Percentiles rank a stretch among this genome's conserved stretches.
Conservation (phyloP, 495 filamentous ascomycete species). For the Hypoxylon intermedium region DNA sequence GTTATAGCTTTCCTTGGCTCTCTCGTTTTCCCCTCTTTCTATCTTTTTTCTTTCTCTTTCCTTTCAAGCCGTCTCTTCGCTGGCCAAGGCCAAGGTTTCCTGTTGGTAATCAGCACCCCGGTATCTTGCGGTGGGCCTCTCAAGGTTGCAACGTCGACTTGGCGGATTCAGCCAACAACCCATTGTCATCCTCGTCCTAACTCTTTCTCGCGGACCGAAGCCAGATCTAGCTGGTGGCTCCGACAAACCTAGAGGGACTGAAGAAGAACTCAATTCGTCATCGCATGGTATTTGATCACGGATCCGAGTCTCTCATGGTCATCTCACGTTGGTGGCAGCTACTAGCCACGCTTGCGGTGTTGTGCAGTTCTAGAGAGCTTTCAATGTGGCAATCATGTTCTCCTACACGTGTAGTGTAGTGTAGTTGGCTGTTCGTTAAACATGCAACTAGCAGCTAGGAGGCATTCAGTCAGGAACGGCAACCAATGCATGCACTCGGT, state of each 20-base stretch:
- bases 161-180: conserved; percentile 41
- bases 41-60: conserved; percentile 31
- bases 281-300: conserved; percentile 18
- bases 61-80: conserved; percentile 30
- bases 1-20: conserved; percentile 32
- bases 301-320: conserved; percentile 11
- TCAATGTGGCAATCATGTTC: conserved; percentile 16
- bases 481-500: conserved; percentile 55
- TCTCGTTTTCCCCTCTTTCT: conserved; percentile 33
- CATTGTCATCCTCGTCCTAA: conserved; percentile 38
- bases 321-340: conserved; percentile 1
- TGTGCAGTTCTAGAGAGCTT: conserved; percentile 1
- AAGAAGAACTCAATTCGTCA: conserved; percentile 17
- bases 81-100: conserved; percentile 41
- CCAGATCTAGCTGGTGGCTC: conserved; percentile 39
- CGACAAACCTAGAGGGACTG: conserved; percentile 27
- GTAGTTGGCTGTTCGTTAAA: conserved; percentile 43
- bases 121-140: conserved; percentile 33
- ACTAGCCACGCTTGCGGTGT: neutral
- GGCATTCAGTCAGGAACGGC: conserved; percentile 47
- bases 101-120: conserved; percentile 44
- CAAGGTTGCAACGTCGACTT: conserved; percentile 39
- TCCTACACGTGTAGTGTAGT: no score
- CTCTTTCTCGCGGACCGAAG: conserved; percentile 39
- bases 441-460: conserved; percentile 40